Percentiles rank a stretch among this genome's conserved stretches.
Conservation (phyloP, 2,329 filamentous ascomycete species). For the Diplodia scrobiculata region DNA sequence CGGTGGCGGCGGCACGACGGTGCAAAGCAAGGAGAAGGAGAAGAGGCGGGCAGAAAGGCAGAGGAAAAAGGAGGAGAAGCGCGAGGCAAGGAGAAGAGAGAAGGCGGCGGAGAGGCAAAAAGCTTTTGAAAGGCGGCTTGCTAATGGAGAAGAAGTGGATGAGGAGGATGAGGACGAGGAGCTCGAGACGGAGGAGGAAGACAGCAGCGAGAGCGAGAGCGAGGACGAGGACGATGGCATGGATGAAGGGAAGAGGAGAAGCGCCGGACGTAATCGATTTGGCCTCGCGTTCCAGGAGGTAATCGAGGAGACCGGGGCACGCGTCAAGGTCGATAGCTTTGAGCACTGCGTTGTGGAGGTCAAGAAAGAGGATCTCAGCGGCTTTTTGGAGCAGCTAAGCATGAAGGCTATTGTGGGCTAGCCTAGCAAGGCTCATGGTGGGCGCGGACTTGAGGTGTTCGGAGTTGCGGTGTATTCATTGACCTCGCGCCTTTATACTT, state of each 20-base stretch:
- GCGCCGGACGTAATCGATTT: constrained; percentile 83
- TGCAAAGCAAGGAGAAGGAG: constrained; percentile 61
- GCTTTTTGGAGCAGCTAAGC: constrained; percentile 88
- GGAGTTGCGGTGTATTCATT: constrained; percentile 1
- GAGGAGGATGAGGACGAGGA: constrained; percentile 56
- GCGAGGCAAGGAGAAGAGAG: constrained; percentile 61
- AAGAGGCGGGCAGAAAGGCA: constrained; percentile 67
- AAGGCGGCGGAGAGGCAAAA: constrained; percentile 62
- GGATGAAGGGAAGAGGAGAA: constrained; percentile 60
- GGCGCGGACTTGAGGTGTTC: constrained; percentile 1
- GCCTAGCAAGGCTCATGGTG: background rate
- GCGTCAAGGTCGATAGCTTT: constrained; percentile 92
- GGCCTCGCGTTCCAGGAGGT: constrained; percentile 96
- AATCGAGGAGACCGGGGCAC: constrained; percentile 82
- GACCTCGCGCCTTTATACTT: background rate
- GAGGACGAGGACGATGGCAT: constrained; percentile 61
- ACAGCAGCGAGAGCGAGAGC: constrained; percentile 67
- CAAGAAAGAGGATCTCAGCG: constrained; percentile 88
- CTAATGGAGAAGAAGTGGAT: constrained; percentile 64
- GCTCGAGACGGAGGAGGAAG: constrained; percentile 52
- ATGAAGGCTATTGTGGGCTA: constrained; percentile 77
- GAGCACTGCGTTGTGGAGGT: constrained; percentile 98
- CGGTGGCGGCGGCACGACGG: constrained; percentile 73
- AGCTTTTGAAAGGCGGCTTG: constrained; percentile 39
- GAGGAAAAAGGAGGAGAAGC: constrained; percentile 54